Conservation (phyloP, 768 basidiomycete species). For the Pleurotus djamor region DNA sequence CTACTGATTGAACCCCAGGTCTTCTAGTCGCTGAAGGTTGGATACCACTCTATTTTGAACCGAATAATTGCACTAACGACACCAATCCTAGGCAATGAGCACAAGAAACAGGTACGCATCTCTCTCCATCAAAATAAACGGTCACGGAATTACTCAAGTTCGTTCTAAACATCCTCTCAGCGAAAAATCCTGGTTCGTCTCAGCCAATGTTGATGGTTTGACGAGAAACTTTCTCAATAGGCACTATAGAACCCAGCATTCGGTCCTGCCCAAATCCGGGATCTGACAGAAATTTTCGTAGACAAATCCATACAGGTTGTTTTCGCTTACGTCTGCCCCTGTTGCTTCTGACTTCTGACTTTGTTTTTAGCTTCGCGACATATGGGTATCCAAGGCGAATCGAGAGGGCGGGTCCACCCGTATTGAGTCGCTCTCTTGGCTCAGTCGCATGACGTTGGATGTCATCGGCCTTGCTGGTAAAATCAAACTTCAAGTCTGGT, state of each 20-base stretch:
- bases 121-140: not conserved
- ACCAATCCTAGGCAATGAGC: not conserved
- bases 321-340: not conserved
- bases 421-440: slow-evolving; percentile 50
- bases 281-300: slow-evolving; percentile 39
- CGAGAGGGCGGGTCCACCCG: slow-evolving; percentile 12
- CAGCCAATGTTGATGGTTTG: not conserved
- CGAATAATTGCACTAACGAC: not conserved
- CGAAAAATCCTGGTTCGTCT: not conserved
- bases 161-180: not conserved
- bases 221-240: not conserved
- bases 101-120: slow-evolving; percentile 4
- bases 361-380: slow-evolving; percentile 27
- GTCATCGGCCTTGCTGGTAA: slow-evolving; percentile 59
- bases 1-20: not conserved
- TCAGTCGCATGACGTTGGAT: slow-evolving; percentile 61
- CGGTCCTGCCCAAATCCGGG: not conserved
- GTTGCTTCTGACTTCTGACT: not conserved
- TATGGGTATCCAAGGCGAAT: slow-evolving; percentile 24
- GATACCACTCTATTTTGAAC: not conserved
- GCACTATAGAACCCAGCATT: slow-evolving; percentile 1
- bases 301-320: slow-evolving; percentile 36
- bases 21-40: slow-evolving; percentile 5
- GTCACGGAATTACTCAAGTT: not conserved
- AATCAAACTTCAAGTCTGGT: not conserved